These are phyloP conservation scores for Erodium trifolium DNA, from an alignment of 441 rosid genomes.

Conservation along the genomic window DNA sequence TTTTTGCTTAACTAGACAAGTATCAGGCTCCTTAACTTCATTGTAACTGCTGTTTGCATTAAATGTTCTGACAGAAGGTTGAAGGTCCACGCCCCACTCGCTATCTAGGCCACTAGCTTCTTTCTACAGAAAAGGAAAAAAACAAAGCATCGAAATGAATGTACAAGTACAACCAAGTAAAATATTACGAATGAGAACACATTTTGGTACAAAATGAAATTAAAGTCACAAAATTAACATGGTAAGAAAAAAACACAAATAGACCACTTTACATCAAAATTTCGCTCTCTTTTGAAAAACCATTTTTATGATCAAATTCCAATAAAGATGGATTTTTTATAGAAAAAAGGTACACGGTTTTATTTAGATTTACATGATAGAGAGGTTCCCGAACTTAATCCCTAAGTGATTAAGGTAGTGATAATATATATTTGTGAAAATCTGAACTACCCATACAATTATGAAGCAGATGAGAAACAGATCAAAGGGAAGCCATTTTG, in stretches of 20 bases:
- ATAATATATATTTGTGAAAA: no score
- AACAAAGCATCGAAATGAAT: background rate
- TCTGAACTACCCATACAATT: background rate
- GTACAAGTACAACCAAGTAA: background rate
- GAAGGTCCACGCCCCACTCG: conserved; percentile 20
- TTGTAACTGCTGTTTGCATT: conserved; percentile 21
- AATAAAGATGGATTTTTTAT: background rate
- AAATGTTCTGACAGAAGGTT: conserved; percentile 24
- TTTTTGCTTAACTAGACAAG: conserved; percentile 25
- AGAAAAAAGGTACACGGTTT: background rate
- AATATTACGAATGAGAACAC: background rate
- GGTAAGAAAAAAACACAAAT: conserved; percentile 4
- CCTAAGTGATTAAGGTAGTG: background rate
- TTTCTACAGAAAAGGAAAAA: conserved; percentile 32
- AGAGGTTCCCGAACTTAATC: background rate
- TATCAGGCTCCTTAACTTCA: conserved; percentile 24
- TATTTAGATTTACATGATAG: background rate
- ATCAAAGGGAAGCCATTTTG: background rate
- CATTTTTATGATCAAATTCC: background rate
- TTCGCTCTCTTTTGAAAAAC: background rate
- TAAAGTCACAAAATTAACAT: background rate
- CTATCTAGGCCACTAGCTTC: conserved; percentile 23
- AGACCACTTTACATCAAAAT: background rate
- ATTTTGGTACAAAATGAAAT: background rate
- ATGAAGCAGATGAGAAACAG: background rate